These are phyloP conservation scores for Apiospora malaysiana DNA, from an alignment of 2,329 filamentous ascomycete species.

Conservation along the genomic window DNA sequence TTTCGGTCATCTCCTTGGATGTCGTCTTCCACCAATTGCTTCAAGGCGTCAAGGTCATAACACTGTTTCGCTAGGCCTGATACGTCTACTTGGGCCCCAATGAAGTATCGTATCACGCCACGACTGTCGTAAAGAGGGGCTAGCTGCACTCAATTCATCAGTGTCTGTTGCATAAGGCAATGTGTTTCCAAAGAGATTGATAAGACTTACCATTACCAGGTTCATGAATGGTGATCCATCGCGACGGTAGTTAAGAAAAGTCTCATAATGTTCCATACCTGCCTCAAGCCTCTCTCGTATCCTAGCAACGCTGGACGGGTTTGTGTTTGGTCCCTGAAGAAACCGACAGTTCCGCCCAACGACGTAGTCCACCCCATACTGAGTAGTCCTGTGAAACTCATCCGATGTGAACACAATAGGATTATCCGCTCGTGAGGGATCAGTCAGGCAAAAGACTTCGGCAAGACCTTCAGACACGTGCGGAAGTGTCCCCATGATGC, in stretches of 20 bases:
- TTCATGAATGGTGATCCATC: slow-evolving; percentile 81
- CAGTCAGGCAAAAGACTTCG: slow-evolving; percentile 78
- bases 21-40: slow-evolving; percentile 48
- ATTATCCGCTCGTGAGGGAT: slow-evolving; percentile 74
- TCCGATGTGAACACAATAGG: slow-evolving; percentile 79
- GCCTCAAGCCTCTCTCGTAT: slow-evolving; percentile 64
- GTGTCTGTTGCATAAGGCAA: no score
- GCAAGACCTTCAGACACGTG: slow-evolving; percentile 74
- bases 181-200: neutral
- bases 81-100: slow-evolving; percentile 75
- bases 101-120: slow-evolving; percentile 70
- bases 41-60: slow-evolving; percentile 67
- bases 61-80: slow-evolving; percentile 72
- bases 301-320: slow-evolving; percentile 64
- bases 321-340: slow-evolving; percentile 76
- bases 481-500: slow-evolving; percentile 71
- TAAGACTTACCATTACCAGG: slow-evolving; percentile 65
- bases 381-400: slow-evolving; percentile 76
- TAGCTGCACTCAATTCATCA: neutral
- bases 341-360: slow-evolving; percentile 81
- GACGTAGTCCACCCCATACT: slow-evolving; percentile 75
- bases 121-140: slow-evolving; percentile 72
- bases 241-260: slow-evolving; percentile 76
- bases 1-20: slow-evolving; percentile 30
- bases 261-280: slow-evolving; percentile 73